Base-by-base conservation (phyloP, 1,139 yeast genomes). In the Suhomyces guaymorum region DNA sequence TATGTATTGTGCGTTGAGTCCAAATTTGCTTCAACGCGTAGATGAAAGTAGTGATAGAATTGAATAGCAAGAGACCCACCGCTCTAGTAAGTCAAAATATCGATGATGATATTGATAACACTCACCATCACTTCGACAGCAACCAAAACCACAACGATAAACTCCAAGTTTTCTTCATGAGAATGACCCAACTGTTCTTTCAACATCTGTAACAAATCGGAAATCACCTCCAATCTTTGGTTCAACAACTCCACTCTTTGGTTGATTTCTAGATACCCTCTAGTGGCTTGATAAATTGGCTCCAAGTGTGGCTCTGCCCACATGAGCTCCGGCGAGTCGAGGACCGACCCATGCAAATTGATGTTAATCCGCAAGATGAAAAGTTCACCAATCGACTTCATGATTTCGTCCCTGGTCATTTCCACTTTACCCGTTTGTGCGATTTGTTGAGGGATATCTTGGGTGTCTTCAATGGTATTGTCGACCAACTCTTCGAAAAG, bases 291-390 rank as follows among this genome's bases (percentile, higher is more conserved):
- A 59, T 92, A 92, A 37, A 90, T 89, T 1, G 98, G 98, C 57
- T 92, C 97, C 41, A 92, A 68, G 52, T 90, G 96, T 1, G 98
- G 98, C 55, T 92, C 97, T 0, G 96, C 82, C 98, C 98, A 92
- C 96, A 92, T 89, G 39, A 92, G 76, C 57, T 92, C 97, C 0
- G 98, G 98, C 1, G 96, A 86, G 57, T 92, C 98, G 44, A 92
- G 66, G 15, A 92, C 94, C 2, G 97, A 88, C 1, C 97, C 97
- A 62, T 92, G 97, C 43, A 92, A 68, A 54, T 92, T 92, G 47
- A 89, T 87, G 58, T 85, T 88, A 40, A 92, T 92, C 41, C 98
- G 70, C 46, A 92, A 67, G 40, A 92, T 92, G 59, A 92, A 92
- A 44, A 92, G 72, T 57, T 92, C 97, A 12, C 98, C 98, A 41